Conservation (phyloP, 257 asterid genomes). For the Thymus quinquecostatus region DNA sequence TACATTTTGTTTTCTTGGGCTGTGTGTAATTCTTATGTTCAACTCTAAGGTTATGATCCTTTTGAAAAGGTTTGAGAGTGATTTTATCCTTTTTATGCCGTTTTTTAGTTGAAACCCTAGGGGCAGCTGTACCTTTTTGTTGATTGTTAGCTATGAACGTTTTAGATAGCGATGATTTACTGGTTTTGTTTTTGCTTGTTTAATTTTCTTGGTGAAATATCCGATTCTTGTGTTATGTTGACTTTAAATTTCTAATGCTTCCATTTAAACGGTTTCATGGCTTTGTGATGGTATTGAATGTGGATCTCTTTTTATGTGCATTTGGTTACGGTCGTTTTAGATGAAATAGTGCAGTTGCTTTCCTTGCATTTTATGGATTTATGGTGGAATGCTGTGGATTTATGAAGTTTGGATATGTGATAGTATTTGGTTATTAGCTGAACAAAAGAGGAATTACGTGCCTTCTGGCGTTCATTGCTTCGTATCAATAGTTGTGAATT, state of each 20-base stretch:
- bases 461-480: neutral
- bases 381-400: neutral
- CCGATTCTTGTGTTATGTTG: neutral
- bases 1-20: neutral
- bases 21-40: constrained; percentile 11
- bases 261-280: neutral
- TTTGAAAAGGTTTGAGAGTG: neutral
- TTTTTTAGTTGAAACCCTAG: constrained; percentile 29
- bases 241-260: neutral
- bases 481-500: neutral
- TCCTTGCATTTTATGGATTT: neutral
- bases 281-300: neutral
- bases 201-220: neutral
- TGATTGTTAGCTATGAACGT: neutral
- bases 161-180: neutral
- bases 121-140: constrained; percentile 13
- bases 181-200: neutral
- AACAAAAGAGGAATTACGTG: neutral
- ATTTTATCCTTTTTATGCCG: neutral
- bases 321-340: neutral
- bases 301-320: neutral
- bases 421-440: neutral
- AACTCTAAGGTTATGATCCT: constrained; percentile 9
- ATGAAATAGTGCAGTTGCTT: neutral
- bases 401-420: neutral